phyloP scores from a whole-genome alignment of 2,329 filamentous ascomycete species.

The Gliomastix tumulicola region DNA sequence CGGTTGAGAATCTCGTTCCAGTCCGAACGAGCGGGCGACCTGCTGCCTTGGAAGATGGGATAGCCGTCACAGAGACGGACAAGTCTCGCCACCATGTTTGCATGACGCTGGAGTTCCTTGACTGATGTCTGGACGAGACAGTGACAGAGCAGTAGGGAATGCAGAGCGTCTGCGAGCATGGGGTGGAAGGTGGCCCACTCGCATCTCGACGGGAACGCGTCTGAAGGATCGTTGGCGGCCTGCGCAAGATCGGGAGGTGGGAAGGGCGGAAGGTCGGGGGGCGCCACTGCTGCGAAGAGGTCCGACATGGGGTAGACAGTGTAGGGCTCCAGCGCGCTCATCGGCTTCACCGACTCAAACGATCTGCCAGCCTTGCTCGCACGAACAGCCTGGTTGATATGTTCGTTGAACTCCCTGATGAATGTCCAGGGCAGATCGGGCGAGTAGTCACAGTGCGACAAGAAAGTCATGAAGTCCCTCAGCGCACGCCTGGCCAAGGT shows the following conservation, averaged over 20 bases:
- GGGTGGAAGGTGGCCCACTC: constrained; percentile 64
- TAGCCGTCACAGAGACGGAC: constrained; percentile 70
- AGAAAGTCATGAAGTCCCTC: constrained; percentile 65
- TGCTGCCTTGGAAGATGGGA: constrained; percentile 68
- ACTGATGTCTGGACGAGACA: constrained; percentile 71
- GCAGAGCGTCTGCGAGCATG: constrained; percentile 69
- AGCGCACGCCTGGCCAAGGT: constrained; percentile 69
- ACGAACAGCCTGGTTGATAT: constrained; percentile 49
- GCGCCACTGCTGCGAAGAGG: constrained; percentile 65
- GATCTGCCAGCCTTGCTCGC: constrained; percentile 33
- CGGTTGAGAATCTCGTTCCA: constrained; percentile 71
- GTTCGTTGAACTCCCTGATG: constrained; percentile 48
- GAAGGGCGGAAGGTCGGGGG: constrained; percentile 60
- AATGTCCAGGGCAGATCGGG: constrained; percentile 58
- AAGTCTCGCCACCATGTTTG: constrained; percentile 73
- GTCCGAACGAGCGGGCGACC: constrained; percentile 66
- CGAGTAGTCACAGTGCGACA: constrained; percentile 72
- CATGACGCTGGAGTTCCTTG: constrained; percentile 72
- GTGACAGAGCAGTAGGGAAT: constrained; percentile 72
- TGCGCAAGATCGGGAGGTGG: constrained; percentile 37
- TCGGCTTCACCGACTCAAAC: constrained; percentile 14
- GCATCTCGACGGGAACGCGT: constrained; percentile 9
- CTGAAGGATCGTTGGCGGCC: not conserved
- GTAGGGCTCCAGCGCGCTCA: constrained; percentile 19
- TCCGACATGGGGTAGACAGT: constrained; percentile 42